Evolutionary conservation across 2,329 filamentous ascomycete genomes (phyloP), one percentile per base, ranked within the genome.

Genomic region (Neofusicoccum umdonicola): DNA sequence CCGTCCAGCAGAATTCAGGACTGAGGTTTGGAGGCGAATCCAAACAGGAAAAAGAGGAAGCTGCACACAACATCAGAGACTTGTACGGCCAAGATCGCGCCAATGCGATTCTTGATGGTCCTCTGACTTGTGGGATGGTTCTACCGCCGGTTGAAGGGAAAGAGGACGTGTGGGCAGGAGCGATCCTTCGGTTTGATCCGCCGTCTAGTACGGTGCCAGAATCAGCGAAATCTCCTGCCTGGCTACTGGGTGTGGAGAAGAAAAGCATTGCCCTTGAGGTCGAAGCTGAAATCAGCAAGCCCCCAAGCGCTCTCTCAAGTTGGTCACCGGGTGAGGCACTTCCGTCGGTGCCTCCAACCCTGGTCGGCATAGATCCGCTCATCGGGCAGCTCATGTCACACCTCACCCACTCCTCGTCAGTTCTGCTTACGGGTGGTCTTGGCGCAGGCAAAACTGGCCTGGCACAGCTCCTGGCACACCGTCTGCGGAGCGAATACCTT

Each of bases 381-480:
- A 84, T 97, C 34, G 82, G 85, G 5, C 88, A 92, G 69, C 82
- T 96, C 19, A 83, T 89, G 66, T 88, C 87, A 1, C 91, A 96
- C 70, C 81, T 99, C 3, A 87, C 89, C 0, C 91, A 96, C 70
- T 87, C 91, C 68, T 97, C 94, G 0, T 98, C 95, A 0, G 91
- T 97, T 1, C 82, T 99, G 27, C 78, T 99, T 48, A 96, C 93
- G 0, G 95, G 95, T 44, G 92, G 91, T 0, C 86, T 97, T 68
- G 95, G 95, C 0, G 90, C 93, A 22, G 95, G 95, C 31, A 99
- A 99, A 79, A 93, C 92, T 2, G 88, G 88, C 0, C 85, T 97
- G 34, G 87, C 91, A 3, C 90, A 91, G 67, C 82, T 92, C 31
- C 79, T 98, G 34, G 92, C 90, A 1, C 87, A 91, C 72, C 85